These are phyloP conservation scores for Pinus tabuliformis DNA, from an alignment of 75 land plant species.

Conservation along the genomic window DNA sequence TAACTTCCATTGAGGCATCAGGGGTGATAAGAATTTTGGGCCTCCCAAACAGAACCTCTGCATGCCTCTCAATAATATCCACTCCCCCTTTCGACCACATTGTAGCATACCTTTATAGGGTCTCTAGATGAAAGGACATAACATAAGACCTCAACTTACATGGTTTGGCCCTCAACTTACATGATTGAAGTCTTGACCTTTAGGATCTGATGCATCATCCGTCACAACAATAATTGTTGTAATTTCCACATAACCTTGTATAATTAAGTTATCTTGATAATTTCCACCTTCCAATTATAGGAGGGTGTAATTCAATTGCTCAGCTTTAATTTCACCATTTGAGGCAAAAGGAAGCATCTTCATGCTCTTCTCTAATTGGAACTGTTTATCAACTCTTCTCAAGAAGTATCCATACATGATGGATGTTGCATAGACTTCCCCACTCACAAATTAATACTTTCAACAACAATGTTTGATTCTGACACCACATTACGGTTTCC, in stretches of 20 bases:
- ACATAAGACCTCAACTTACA: constrained; percentile 52
- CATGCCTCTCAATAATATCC: too few species aligned
- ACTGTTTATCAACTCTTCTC: too few species aligned
- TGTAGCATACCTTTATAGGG: constrained; percentile 59
- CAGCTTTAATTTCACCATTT: constrained; percentile 10
- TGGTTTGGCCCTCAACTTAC: constrained; percentile 35
- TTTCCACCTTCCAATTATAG: constrained; percentile 7
- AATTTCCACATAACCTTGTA: constrained; percentile 14
- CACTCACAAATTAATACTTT: constrained; percentile 66
- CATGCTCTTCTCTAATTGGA: too few species aligned
- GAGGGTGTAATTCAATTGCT: constrained; percentile 16
- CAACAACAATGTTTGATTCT: constrained; percentile 30
- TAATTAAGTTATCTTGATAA: constrained; percentile 21
- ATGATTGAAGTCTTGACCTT: constrained; percentile 24
- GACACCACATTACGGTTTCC: constrained; percentile 29
- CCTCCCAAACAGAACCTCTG: too few species aligned
- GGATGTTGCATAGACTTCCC: too few species aligned
- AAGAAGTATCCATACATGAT: too few species aligned
- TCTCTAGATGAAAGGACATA: constrained; percentile 68
- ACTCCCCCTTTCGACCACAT: too few species aligned
- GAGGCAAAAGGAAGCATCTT: too few species aligned
- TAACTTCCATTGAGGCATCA: too few species aligned
- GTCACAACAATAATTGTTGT: constrained; percentile 11
- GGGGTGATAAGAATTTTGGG: too few species aligned
- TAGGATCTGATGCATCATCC: constrained; percentile 21